Evolutionary conservation across 352 stramenopile genomes (phyloP).

Genomic region (Phytophthora macrochlamydospora): DNA sequence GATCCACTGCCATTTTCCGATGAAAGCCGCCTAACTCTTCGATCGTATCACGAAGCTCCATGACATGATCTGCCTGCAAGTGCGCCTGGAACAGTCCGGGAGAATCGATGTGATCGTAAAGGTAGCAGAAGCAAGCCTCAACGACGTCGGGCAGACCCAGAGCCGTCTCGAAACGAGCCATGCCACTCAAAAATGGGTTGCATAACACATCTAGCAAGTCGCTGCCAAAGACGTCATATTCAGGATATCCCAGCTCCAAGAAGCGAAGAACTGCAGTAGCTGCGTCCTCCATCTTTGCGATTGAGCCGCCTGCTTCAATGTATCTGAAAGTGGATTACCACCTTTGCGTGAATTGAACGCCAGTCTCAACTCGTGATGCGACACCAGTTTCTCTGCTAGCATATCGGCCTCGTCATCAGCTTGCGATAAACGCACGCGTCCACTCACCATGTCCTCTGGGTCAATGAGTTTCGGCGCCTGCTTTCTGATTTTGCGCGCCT

Average conservation of each 20-base stretch:
- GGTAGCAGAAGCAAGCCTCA: conserved; percentile 80
- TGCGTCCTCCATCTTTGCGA: conserved; percentile 74
- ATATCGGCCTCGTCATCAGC: conserved; percentile 68
- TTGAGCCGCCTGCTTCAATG: conserved; percentile 58
- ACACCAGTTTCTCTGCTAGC: conserved; percentile 76
- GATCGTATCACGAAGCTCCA: conserved; percentile 81
- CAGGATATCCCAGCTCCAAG: conserved; percentile 82
- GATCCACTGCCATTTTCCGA: conserved; percentile 81
- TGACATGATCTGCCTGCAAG: conserved; percentile 73
- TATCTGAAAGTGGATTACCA: conserved; percentile 79
- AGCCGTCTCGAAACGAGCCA: conserved; percentile 86
- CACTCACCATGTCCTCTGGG: conserved; percentile 82
- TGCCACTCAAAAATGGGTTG: conserved; percentile 85
- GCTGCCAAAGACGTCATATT: conserved; percentile 85
- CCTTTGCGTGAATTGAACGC: conserved; percentile 77
- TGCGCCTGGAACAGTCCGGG: conserved; percentile 84
- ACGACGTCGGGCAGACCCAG: conserved; percentile 81
- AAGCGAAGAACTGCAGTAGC: conserved; percentile 76
- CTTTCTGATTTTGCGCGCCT: conserved; percentile 56
- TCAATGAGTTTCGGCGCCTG: conserved; percentile 77
- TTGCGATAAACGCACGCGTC: conserved; percentile 71
- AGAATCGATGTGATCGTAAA: conserved; percentile 79
- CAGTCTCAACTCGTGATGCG: conserved; percentile 71
- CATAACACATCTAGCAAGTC: conserved; percentile 78
- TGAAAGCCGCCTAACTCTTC: conserved; percentile 85